Evolutionary conservation across 1,284 basidiomycete genomes (phyloP), one percentile per base, ranked within the genome.

Genomic region (Boletellus deceptivus): DNA sequence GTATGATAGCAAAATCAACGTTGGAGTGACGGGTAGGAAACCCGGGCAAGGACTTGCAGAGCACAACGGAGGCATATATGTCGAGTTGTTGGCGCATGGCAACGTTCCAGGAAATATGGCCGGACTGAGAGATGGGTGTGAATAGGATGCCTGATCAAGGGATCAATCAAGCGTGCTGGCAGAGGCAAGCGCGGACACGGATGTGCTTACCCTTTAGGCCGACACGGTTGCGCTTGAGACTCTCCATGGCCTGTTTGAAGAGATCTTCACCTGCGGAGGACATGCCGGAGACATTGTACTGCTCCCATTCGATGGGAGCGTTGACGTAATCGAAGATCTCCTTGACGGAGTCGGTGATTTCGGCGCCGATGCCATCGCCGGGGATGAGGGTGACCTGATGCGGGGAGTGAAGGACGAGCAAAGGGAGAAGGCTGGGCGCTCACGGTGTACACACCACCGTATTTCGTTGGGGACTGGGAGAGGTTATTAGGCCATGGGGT

Each of bases 31-130:
- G 91, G 40, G 97, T 98, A 38, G 94, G 90, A 76, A 95, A 86
- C 48, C 97, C 97, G n/a, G 93, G 91, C 49, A 99, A 85, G 47
- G 95, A 93, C 75, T 98, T 98, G 88, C 97, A 99, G 52, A 98
- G 83, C 52, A 97, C 93, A 62, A 99, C 91, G 22, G 95, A 98
- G 38, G 97, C 96, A 74, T 98, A 99, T 63, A 99, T 99, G 75
- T 99, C 96, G 63, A 99, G 89, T 69, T 96, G 91, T 73, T 98
- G 96, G 64, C 97, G 91, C 93, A 99, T 98, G 58, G 97, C 97
- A 54, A 99, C 96, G 73, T 99, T 99, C 97, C 97, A 99, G 56
- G 95, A 98, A 65, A 97, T 95, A 76, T 99, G 97, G 24, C 94
- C 95, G 34, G 86, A 86, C 69, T 93, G 90, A 52, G 95, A 97